phyloP scores from a whole-genome alignment of 345 rosid genomes.

The Passiflora organensis region DNA sequence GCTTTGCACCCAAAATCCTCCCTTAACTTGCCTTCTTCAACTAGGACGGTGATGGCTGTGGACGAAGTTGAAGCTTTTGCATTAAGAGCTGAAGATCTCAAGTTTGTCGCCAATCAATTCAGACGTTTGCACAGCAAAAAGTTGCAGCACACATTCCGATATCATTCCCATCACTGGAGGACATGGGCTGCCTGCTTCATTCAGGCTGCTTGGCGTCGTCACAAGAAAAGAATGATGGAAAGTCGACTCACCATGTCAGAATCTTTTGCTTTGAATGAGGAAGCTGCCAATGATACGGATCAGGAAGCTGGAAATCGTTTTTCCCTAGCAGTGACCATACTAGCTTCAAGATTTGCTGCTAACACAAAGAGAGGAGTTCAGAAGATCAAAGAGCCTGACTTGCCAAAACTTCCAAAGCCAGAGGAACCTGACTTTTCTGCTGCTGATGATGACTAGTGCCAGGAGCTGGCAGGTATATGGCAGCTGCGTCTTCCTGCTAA shows the following conservation, averaged over 20 bases:
- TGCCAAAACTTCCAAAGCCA: slow-evolving; percentile 79
- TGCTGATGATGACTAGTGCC: slow-evolving; percentile 24
- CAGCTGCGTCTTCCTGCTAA: not conserved
- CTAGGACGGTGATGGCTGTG: slow-evolving; percentile 51
- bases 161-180: slow-evolving; percentile 63
- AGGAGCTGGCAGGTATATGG: not conserved
- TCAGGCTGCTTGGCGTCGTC: slow-evolving; percentile 56
- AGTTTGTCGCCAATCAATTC: slow-evolving; percentile 59
- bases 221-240: slow-evolving; percentile 41
- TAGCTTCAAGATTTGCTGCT: slow-evolving; percentile 84
- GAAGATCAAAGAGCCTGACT: slow-evolving; percentile 51
- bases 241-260: slow-evolving; percentile 37
- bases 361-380: slow-evolving; percentile 77
- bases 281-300: slow-evolving; percentile 20
- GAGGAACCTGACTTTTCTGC: slow-evolving; percentile 84
- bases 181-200: slow-evolving; percentile 69
- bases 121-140: slow-evolving; percentile 61
- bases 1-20: slow-evolving; percentile 52
- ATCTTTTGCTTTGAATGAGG: slow-evolving; percentile 25
- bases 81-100: slow-evolving; percentile 56
- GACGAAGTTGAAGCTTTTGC: slow-evolving; percentile 66
- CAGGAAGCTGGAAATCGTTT: slow-evolving; percentile 18
- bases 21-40: slow-evolving; percentile 50
- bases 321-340: slow-evolving; percentile 53
- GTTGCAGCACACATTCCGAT: slow-evolving; percentile 55